Evolutionary conservation across 2,329 filamentous ascomycete species (phyloP), one percentile per base, ranked within the genome.

Genomic region (Penicillium decumbens): DNA sequence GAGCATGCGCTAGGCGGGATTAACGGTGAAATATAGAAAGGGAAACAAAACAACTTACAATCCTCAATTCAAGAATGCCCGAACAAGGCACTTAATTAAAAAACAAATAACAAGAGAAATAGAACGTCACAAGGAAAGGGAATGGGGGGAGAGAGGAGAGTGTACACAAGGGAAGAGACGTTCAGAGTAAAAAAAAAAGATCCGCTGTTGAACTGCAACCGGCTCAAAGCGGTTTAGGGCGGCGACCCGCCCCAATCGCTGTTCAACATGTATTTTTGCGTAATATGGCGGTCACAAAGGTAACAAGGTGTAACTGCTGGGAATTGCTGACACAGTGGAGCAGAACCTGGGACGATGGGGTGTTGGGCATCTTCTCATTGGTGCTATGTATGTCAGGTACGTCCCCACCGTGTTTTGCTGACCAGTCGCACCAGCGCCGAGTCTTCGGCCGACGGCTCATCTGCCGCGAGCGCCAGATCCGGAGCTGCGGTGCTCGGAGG

Each of bases 211-310:
- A 65, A 65, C 60, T 53, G 56, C 56, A 61, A 53, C 35, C 52
- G 57, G 47, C 65, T 63, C 42, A 55, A 71, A 63, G 18, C 12
- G 66, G 69, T 54, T 61, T 71, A 67, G 68, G 59, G 62, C 33
- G 9, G 9, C 20, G 53, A 49, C 54, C 62, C 56, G 55, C 59
- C 63, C 61, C 61, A 60, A 57, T 56, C 47, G 45, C 18, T n/a
- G 50, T 48, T 52, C 45, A 49, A 49, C 38, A 40, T 40, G 38
- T 40, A 40, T 23, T 40, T 37, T 37, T 37, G 33, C 4, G 33
- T 37, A 37, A 20, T 35, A 3, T 32, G 27, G 42, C 15, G 15
- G 33, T 37, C 20, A 2, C 33, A 6, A 7, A 20, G 18, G 15
- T 20, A 10, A 18, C 32, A 3, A 12, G 25, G 10, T 29, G 28